Conservation (phyloP, 169 alveolate species). For the Cryptosporidium parvum region DNA sequence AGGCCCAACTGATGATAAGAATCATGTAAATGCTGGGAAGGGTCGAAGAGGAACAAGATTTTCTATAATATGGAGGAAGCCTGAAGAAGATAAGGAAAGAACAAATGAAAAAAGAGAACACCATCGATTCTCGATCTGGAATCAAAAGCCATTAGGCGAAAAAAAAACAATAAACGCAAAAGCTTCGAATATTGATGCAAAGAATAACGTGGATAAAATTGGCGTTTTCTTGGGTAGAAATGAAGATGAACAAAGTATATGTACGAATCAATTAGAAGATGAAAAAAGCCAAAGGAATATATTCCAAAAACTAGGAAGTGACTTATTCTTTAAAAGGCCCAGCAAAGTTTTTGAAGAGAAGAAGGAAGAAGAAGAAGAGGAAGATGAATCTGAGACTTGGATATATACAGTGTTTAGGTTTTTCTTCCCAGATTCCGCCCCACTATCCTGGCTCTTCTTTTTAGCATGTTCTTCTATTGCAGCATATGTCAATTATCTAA, state of each 20-base stretch:
- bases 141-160: slow-evolving; percentile 9
- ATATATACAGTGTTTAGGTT: slow-evolving; percentile 3
- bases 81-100: slow-evolving; percentile 28
- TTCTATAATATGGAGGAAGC: slow-evolving; percentile 54
- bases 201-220: slow-evolving; percentile 35
- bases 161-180: slow-evolving; percentile 3
- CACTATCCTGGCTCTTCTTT: slow-evolving; percentile 42
- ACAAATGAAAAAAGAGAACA: slow-evolving; percentile 12
- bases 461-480: slow-evolving; percentile 33
- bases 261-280: slow-evolving; percentile 17
- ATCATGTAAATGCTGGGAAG: background rate
- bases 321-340: slow-evolving; percentile 60
- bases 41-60: slow-evolving; percentile 48
- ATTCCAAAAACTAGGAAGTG: slow-evolving; percentile 67
- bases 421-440: slow-evolving; percentile 70
- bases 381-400: slow-evolving; percentile 61
- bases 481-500: slow-evolving; percentile 21
- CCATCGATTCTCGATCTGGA: slow-evolving; percentile 48
- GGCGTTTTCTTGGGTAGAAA: slow-evolving; percentile 39
- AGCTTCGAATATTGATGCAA: slow-evolving; percentile 10
- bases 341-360: slow-evolving; percentile 72
- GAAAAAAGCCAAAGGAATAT: slow-evolving; percentile 29
- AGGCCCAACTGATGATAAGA: background rate
- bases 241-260: slow-evolving; percentile 26
- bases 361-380: slow-evolving; percentile 71